A percentile compares a stretch with the other conserved stretches of the same genome.
Evolutionary conservation across 345 rosid species (phyloP).

Genomic region (Gossypium sturtianum): DNA sequence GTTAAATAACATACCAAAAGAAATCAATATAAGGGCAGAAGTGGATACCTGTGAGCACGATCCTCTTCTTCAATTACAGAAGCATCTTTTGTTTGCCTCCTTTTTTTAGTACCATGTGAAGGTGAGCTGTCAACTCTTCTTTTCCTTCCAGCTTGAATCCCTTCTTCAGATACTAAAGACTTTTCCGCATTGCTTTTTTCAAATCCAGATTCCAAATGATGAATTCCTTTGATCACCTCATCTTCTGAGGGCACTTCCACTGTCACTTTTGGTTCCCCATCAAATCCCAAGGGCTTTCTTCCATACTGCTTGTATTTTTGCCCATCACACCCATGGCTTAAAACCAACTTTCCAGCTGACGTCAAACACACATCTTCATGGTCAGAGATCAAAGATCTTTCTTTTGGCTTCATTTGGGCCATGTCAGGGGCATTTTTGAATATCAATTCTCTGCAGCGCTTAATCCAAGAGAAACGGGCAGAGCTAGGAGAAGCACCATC

Average conservation of each 20-base stretch:
- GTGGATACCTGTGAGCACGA: conserved; percentile 33
- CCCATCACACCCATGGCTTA: no score
- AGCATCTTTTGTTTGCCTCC: conserved; percentile 37
- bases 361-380: conserved; percentile 21
- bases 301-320: no score
- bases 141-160: conserved; percentile 34
- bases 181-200: no score
- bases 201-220: no score
- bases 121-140: conserved; percentile 37
- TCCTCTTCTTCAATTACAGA: conserved; percentile 25
- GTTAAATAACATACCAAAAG: background rate
- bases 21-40: conserved; percentile 1
- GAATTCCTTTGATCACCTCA: no score
- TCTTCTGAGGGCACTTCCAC: no score
- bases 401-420: conserved; percentile 23
- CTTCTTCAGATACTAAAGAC: no score
- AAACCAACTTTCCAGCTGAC: conserved; percentile 32
- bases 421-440: conserved; percentile 60
- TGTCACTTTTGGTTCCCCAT: no score
- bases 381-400: conserved; percentile 23
- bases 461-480: conserved; percentile 77
- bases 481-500: conserved; percentile 26
- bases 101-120: conserved; percentile 43
- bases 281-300: no score
- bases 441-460: conserved; percentile 53